Base-by-base conservation (phyloP, 345 rosid genomes). In the Acer campestre region DNA sequence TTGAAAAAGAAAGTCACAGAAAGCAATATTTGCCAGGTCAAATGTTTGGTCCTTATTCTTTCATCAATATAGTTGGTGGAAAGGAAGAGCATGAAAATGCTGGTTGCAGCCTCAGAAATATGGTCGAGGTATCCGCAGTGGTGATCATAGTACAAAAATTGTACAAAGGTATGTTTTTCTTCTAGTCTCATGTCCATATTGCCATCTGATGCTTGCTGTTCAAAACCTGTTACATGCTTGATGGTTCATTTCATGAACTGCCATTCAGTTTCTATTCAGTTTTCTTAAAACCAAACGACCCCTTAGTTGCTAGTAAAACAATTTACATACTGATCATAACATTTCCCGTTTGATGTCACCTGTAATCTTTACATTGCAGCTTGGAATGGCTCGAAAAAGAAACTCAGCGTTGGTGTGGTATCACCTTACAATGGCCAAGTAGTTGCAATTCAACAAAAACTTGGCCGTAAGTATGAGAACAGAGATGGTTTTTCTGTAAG, bases 11-110 rank as follows among this genome's bases (percentile, higher is more conserved):
- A 38, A 80, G 73, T 53, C 84, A 84, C 65, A 73, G 69, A 23
- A 83, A 67, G 31, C 20, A 68, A 17, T 75, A 81, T 77, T 75
- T 89, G 40, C 88, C 75, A 5, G 75, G 86, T 61, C 80, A 86
- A 8, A 80, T 84, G 86, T 89, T 84, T 70, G 90, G 87, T n/a
- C 83, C 90, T 35, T 88, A 83, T 61, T 78, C 92, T 1, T 86
- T 88, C 75, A 77, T 89, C 18, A 82, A 89, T 68, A 70, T 87
- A 22, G 27, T 70, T 18, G 18, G 67, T 63, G 89, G 89, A 73
- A 29, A 78, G 61, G 92, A 89, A 70, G 70, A 87, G 27, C 0
- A 3, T 0, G 88, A 63, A 53, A 77, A 77, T 23, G 25, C 2
- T 7, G 40, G 40, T 0, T 25, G 44, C 20, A 85, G 92, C 78